A percentile compares a stretch with the other conserved stretches of the same genome.
Evolutionary conservation across 148 eudicot genomes (phyloP).

Genomic region (Rhododendron ovatum): DNA sequence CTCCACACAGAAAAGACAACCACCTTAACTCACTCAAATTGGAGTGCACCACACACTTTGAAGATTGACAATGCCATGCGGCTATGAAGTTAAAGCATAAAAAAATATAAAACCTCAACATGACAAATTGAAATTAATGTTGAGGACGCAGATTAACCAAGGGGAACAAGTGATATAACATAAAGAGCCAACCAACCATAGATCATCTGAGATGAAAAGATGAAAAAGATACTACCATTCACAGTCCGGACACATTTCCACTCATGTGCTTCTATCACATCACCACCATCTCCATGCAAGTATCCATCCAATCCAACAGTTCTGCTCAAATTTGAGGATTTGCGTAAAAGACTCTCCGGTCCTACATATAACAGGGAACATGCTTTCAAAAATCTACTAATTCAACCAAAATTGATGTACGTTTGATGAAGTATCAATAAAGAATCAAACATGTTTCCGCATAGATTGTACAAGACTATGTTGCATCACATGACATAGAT

Average conservation of each 20-base stretch:
- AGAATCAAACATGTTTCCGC: neutral
- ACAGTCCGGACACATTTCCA: slow-evolving; percentile 86
- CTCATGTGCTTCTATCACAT: slow-evolving; percentile 78
- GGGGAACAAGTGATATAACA: neutral
- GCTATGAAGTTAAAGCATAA: neutral
- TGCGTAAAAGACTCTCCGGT: slow-evolving; percentile 74
- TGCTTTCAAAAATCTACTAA: neutral
- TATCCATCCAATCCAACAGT: slow-evolving; percentile 38
- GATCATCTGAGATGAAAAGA: neutral
- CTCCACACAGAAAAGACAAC: neutral
- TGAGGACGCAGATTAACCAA: slow-evolving; percentile 1
- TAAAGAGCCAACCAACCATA: neutral
- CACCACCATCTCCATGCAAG: slow-evolving; percentile 56
- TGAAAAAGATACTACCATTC: slow-evolving; percentile 49
- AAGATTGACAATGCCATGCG: neutral
- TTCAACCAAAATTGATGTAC: neutral
- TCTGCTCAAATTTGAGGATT: slow-evolving; percentile 47
- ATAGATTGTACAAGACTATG: neutral
- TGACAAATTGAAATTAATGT: neutral
- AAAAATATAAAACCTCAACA: neutral
- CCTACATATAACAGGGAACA: slow-evolving; percentile 25
- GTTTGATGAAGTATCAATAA: neutral
- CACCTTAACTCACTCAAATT: neutral
- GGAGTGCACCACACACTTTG: neutral
- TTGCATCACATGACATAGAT: neutral